Evolutionary conservation across 306 rosid genomes (phyloP), one percentile per base, ranked within the genome.

Genomic region (Urtica urens): DNA sequence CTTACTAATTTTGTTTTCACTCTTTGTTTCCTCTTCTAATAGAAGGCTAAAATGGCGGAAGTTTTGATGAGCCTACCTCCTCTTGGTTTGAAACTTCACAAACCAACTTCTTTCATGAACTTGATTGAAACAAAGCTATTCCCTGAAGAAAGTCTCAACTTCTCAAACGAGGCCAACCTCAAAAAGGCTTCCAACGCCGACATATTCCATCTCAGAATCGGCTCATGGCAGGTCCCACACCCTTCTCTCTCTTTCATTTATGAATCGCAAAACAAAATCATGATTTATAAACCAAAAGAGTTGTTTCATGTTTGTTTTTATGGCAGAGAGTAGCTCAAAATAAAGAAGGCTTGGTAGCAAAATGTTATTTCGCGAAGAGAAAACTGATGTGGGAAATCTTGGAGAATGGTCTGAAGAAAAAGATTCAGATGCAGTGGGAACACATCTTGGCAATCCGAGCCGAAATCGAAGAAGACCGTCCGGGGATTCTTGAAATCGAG

Each of bases 331-430:
- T 48, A 8, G 40, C 67, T 8, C 44, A 16, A 21, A 39, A 59
- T 54, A 65, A 60, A 3, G 60, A 65, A 21, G 78, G 72, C 23
- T 29, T 83, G 64, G 74, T 76, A 5, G 82, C 71, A 1, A 83
- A 79, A 68, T 71, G 62, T 60, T 76, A 76, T 56, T 83, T 56
- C 40, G 63, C 72, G 0, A 76, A 67, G 62, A 34, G 58, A 65
- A 74, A 71, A 34, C 7, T 83, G 40, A 81, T 79, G 38, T 83
- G 88, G 88, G 88, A 83, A 59, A 71, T 76, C 25, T 17, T 79
- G 16, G 57, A 59, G 7, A 29, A 37, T 11, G 63, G 66, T 17
- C 55, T 74, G 55, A 76, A 76, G 60, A 57, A 55, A 46, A 79
- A 76, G 66, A 73, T 83, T 59, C 85, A 76, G 42, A 49, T 83